A percentile compares a stretch with the other conserved stretches of the same genome.
phyloP scores from a whole-genome alignment of 2,329 filamentous ascomycete genomes.

The Zasmidium cellare region DNA sequence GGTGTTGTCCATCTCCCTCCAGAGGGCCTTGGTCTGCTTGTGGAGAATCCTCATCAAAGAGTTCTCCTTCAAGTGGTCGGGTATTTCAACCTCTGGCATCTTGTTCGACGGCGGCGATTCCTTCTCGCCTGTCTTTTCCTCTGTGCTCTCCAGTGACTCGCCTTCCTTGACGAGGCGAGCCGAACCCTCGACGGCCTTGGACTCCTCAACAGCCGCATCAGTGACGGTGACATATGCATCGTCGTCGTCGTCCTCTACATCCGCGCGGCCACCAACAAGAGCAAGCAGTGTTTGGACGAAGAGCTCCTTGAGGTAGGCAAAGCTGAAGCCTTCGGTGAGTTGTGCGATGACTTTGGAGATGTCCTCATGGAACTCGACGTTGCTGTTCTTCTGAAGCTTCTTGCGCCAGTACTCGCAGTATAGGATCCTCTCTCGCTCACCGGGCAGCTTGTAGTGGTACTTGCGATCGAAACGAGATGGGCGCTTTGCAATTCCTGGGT shows the following conservation, averaged over 20 bases:
- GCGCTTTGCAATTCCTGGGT: conserved; percentile 64
- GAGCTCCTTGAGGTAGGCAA: conserved; percentile 68
- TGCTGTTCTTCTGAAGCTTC: conserved; percentile 51
- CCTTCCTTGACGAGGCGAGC: conserved; percentile 7
- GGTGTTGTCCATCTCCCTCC: conserved; percentile 29
- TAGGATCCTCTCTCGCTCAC: conserved; percentile 53
- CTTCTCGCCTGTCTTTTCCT: conserved; percentile 6
- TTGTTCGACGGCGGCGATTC: background rate
- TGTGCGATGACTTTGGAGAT: conserved; percentile 51
- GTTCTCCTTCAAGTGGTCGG: conserved; percentile 22
- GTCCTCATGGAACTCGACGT: conserved; percentile 46
- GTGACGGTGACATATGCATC: conserved; percentile 13
- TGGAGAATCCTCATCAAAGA: conserved; percentile 23
- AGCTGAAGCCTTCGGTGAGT: conserved; percentile 64
- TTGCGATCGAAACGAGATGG: conserved; percentile 67
- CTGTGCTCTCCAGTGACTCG: conserved; percentile 5
- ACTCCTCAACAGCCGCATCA: conserved; percentile 13
- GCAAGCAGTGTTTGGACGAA: conserved; percentile 64
- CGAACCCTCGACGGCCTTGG: conserved; percentile 13
- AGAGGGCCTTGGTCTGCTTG: conserved; percentile 22
- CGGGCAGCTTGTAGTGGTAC: conserved; percentile 58
- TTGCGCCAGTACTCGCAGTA: conserved; percentile 67
- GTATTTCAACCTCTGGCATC: conserved; percentile 20
- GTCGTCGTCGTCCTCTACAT: conserved; percentile 20
- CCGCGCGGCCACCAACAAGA: conserved; percentile 40